phyloP scores from a whole-genome alignment of 2,329 filamentous ascomycete species.

The Dactylellina parvicollis region DNA sequence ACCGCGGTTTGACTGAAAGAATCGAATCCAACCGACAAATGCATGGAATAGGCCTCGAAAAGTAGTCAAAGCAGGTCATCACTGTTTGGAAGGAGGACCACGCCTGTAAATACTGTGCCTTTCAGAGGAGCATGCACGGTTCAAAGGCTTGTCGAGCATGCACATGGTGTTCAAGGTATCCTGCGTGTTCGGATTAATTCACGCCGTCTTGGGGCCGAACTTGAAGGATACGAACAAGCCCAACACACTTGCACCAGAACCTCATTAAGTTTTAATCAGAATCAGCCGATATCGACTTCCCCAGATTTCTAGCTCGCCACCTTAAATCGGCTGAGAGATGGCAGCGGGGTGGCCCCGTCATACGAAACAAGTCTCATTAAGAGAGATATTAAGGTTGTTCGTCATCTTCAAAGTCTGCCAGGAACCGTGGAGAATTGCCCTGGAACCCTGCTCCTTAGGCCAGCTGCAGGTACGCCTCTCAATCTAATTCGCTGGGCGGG shows the following conservation, averaged over 20 bases:
- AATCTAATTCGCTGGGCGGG: constrained; percentile 28
- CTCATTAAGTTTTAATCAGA: background rate
- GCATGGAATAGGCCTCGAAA: constrained; percentile 1
- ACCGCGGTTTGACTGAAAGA: constrained; percentile 1
- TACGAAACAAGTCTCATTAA: constrained; percentile 19
- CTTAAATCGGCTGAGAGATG: constrained; percentile 25
- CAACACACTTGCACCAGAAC: constrained; percentile 11
- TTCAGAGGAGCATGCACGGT: constrained; percentile 6
- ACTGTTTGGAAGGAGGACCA: background rate
- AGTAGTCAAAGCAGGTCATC: background rate
- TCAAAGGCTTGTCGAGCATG: constrained; percentile 16
- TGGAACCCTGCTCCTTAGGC: constrained; percentile 32
- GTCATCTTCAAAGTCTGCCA: constrained; percentile 17
- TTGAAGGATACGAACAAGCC: background rate
- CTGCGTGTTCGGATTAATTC: constrained; percentile 42
- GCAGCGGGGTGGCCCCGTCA: constrained; percentile 39
- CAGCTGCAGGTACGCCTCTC: constrained; percentile 38
- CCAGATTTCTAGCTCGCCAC: constrained; percentile 31
- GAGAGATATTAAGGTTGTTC: constrained; percentile 38
- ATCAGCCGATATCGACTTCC: constrained; percentile 25
- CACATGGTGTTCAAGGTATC: constrained; percentile 10
- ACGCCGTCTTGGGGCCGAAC: constrained; percentile 16
- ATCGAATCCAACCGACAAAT: background rate
- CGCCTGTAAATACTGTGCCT: constrained; percentile 26
- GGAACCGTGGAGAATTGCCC: constrained; percentile 14